These are phyloP conservation scores for Nicotiana tomentosiformis DNA, from an alignment of 257 asterid species.

Conservation along the genomic window DNA sequence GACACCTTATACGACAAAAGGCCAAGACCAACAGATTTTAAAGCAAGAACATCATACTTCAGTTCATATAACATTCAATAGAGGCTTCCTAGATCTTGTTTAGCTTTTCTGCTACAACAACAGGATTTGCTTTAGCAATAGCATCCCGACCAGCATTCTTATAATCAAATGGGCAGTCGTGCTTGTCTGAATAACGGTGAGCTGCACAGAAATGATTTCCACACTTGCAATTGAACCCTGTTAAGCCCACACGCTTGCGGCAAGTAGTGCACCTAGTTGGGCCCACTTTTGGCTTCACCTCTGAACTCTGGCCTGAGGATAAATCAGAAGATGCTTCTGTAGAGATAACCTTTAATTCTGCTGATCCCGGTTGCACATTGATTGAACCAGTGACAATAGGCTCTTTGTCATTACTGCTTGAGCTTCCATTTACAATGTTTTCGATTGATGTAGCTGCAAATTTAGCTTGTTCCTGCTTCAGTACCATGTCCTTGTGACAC, in stretches of 20 bases:
- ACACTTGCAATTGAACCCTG: constrained; percentile 51
- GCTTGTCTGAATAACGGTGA: constrained; percentile 59
- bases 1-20: neutral
- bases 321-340: constrained; percentile 20
- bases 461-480: constrained; percentile 43
- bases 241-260: constrained; percentile 52
- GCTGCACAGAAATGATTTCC: constrained; percentile 48
- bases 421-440: constrained; percentile 42
- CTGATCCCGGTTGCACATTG: neutral
- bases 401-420: constrained; percentile 28
- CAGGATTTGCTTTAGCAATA: constrained; percentile 53
- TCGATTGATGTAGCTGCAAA: constrained; percentile 48
- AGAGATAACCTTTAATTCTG: constrained; percentile 24
- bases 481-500: constrained; percentile 47
- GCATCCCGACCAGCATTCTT: constrained; percentile 45
- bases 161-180: constrained; percentile 51
- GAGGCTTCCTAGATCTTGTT: constrained; percentile 36
- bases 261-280: constrained; percentile 48
- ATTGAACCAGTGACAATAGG: constrained; percentile 15
- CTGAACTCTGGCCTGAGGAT: constrained; percentile 20
- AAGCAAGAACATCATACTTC: neutral
- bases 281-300: constrained; percentile 32
- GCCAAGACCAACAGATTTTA: constrained; percentile 1
- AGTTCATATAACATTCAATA: constrained; percentile 1
- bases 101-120: constrained; percentile 51